Conservation (phyloP, 2,329 filamentous ascomycete species). For the Plenodomus tracheiphilus region DNA sequence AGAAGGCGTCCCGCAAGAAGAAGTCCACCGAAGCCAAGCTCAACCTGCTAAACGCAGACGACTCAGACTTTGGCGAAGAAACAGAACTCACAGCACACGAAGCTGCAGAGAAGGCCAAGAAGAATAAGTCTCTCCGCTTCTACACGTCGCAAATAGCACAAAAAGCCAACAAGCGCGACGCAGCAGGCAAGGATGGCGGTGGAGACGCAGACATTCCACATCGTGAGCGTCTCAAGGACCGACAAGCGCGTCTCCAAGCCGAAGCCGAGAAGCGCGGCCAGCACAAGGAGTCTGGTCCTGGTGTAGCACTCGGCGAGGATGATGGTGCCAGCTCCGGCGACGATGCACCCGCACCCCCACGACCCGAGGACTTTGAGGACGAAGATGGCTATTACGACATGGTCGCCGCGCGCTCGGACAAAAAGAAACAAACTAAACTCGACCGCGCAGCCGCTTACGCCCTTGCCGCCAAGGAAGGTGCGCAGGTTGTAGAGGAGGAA, state of each 20-base stretch:
- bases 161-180: slow-evolving; percentile 83
- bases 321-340: slow-evolving; percentile 69
- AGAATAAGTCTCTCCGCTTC: slow-evolving; percentile 92
- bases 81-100: slow-evolving; percentile 75
- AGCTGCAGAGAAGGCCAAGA: slow-evolving; percentile 81
- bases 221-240: slow-evolving; percentile 83
- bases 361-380: slow-evolving; percentile 49
- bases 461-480: slow-evolving; percentile 59
- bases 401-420: slow-evolving; percentile 68
- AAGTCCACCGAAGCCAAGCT: slow-evolving; percentile 28
- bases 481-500: slow-evolving; percentile 67
- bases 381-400: slow-evolving; percentile 87
- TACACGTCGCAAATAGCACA: slow-evolving; percentile 98
- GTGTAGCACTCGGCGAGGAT: slow-evolving; percentile 67
- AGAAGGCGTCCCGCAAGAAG: slow-evolving; percentile 53
- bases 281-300: slow-evolving; percentile 56
- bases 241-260: slow-evolving; percentile 82
- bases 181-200: slow-evolving; percentile 71
- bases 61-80: slow-evolving; percentile 94
- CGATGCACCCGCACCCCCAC: slow-evolving; percentile 49
- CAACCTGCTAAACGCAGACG: slow-evolving; percentile 56
- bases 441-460: slow-evolving; percentile 63
- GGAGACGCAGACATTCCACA: slow-evolving; percentile 85
- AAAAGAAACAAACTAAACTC: slow-evolving; percentile 75
- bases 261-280: slow-evolving; percentile 84